Evolutionary conservation across 352 stramenopile genomes (phyloP), one percentile per base, ranked within the genome.

Genomic region (Pythium apleroticum): DNA sequence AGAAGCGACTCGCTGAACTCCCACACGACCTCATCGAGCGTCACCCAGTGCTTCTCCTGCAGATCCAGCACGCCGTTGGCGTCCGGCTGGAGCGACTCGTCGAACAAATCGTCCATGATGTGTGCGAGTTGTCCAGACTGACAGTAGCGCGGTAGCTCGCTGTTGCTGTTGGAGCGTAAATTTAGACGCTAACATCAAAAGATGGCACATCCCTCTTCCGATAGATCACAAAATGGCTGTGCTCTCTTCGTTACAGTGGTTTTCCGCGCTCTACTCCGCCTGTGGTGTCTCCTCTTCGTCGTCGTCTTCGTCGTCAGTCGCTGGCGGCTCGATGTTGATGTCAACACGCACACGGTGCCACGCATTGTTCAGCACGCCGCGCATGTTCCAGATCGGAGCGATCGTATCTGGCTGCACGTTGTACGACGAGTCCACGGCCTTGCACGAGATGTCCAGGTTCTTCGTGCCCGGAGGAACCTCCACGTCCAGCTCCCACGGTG

Each of bases 311-410:
- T 79, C 72, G 41, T 90, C 75, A 11, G 80, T 24, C 11, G 48
- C 17, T 35, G 37, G 24, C 4, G 59, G 56, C n/a, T 61, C 55
- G 12, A 57, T 56, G 14, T 22, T 73, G 10, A 94, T 70, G 0
- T 81, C 60, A 28, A 95, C 82, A n/a, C 76, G 76, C 33, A 97
- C 85, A 27, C 90, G 82, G 60, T 96, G 96, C 96, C 96, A 99
- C 25, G 89, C 91, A 69, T 99, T 99, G 70, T 98, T 99, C 20
- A 98, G 80, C 35, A 99, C 81, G 45, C 97, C 97, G 53, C 97
- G 83, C 70, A 99, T 93, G 84, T 99, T 99, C 97, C 97, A 99
- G 60, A 98, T 97, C 25, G 96, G 89, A 54, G 88, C 90, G 66
- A 94, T 96, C 20, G 78, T 95, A 69, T 99, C 97, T 1, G 97